Evolutionary conservation across 352 stramenopile genomes (phyloP).

Genomic region (Pythium pyrilobum): DNA sequence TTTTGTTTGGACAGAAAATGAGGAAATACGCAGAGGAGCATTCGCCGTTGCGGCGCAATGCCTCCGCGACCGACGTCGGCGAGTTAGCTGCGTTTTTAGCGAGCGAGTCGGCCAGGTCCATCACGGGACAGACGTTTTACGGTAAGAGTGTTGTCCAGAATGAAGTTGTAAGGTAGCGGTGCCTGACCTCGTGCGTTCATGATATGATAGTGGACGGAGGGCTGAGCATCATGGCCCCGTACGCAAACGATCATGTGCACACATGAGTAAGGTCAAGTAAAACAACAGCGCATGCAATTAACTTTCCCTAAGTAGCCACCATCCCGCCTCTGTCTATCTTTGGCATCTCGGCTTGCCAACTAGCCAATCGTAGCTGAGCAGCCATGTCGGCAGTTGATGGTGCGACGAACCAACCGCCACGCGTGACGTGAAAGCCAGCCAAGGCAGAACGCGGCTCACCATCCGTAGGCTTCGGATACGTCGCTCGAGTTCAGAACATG

Average conservation of each 20-base stretch:
- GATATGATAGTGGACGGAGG: conserved; percentile 19
- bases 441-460: background rate
- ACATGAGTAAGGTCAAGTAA: background rate
- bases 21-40: conserved; percentile 60
- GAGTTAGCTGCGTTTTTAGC: conserved; percentile 77
- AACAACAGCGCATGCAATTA: too few relatives aligned
- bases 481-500: background rate
- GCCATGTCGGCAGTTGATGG: too few relatives aligned
- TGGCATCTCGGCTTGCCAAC: too few relatives aligned
- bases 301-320: too few relatives aligned
- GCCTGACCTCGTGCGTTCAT: too few relatives aligned
- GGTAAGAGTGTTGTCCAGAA: conserved; percentile 36
- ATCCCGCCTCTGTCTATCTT: too few relatives aligned
- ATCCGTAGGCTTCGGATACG: background rate
- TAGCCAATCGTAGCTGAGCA: too few relatives aligned
- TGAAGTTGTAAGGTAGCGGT: too few relatives aligned
- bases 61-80: conserved; percentile 71
- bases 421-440: too few relatives aligned
- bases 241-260: conserved; percentile 12
- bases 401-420: too few relatives aligned
- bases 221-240: conserved; percentile 26
- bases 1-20: conserved; percentile 50
- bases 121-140: conserved; percentile 90
- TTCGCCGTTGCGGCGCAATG: conserved; percentile 65
- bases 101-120: conserved; percentile 55